Evolutionary conservation across 2,329 filamentous ascomycete species (phyloP).

Genomic region (Macroventuria anomochaeta): DNA sequence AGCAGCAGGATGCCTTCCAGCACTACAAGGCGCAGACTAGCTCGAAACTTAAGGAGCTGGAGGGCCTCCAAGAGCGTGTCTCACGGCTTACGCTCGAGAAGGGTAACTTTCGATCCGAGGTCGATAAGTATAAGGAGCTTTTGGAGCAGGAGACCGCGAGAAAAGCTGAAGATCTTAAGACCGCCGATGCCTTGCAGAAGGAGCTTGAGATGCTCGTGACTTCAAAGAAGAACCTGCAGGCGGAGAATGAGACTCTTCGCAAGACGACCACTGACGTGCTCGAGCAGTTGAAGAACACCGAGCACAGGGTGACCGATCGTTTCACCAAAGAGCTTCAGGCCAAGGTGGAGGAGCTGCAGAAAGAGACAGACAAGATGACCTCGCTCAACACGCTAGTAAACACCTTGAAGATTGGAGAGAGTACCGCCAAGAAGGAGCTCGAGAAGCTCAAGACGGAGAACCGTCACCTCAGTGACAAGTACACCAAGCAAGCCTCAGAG

Average conservation of each 20-base stretch:
- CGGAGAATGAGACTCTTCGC: conserved; percentile 26
- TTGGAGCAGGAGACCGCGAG: conserved; percentile 19
- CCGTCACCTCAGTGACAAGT: conserved; percentile 28
- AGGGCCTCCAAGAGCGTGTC: conserved; percentile 30
- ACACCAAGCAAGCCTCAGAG: conserved; percentile 29
- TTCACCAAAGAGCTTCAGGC: conserved; percentile 28
- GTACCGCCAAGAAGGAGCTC: conserved; percentile 20
- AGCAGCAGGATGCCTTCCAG: conserved; percentile 37
- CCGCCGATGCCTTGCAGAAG: conserved; percentile 20
- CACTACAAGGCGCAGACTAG: conserved; percentile 29
- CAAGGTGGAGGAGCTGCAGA: conserved; percentile 24
- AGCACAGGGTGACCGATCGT: conserved; percentile 22
- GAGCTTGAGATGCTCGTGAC: conserved; percentile 22
- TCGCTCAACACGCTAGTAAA: conserved; percentile 24
- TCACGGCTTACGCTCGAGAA: conserved; percentile 41
- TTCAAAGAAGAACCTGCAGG: conserved; percentile 26
- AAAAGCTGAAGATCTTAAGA: conserved; percentile 17
- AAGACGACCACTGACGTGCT: conserved; percentile 21
- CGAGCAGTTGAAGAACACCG: conserved; percentile 22
- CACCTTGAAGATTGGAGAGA: conserved; percentile 21
- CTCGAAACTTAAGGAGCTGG: conserved; percentile 30
- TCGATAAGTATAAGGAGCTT: conserved; percentile 27
- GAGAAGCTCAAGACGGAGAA: conserved; percentile 30
- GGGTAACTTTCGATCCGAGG: conserved; percentile 35
- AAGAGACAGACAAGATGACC: conserved; percentile 27